Evolutionary conservation across 2,329 filamentous ascomycete species (phyloP).

Genomic region (Berkeleyomyces basicola): DNA sequence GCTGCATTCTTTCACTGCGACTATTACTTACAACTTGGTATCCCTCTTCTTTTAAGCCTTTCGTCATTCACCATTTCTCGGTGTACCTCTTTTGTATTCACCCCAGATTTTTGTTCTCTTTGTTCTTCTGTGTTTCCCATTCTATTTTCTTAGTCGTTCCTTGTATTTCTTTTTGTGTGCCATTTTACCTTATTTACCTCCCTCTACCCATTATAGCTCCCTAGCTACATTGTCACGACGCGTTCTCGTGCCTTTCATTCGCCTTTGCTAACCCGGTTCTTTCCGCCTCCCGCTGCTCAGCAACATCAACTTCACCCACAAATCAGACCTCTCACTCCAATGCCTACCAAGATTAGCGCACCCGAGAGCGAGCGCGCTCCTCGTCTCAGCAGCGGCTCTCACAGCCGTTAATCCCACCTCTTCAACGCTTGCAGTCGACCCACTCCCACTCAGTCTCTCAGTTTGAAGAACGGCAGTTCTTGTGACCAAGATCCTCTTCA

Average conservation of each 20-base stretch:
- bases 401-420: neutral
- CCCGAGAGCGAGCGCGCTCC: slow-evolving; percentile 25
- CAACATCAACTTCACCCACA: slow-evolving; percentile 18
- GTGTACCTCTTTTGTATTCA: neutral
- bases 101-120: neutral
- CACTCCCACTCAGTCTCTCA: neutral
- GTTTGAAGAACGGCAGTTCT: slow-evolving; percentile 1
- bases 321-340: slow-evolving; percentile 14
- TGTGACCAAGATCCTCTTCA: slow-evolving; percentile 24
- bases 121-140: neutral
- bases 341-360: slow-evolving; percentile 13
- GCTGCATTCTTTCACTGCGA: no score
- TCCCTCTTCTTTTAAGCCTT: neutral
- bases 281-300: slow-evolving; percentile 14
- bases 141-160: neutral
- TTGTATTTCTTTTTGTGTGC: neutral
- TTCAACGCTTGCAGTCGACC: neutral
- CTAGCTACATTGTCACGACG: neutral
- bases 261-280: neutral
- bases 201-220: neutral
- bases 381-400: slow-evolving; percentile 23
- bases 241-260: neutral
- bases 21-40: neutral
- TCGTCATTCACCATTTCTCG: neutral
- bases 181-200: neutral